Percentiles rank a stretch among this genome's conserved stretches.
Conservation (phyloP, 2,329 filamentous ascomycete genomes). For the Claviceps citrina region DNA sequence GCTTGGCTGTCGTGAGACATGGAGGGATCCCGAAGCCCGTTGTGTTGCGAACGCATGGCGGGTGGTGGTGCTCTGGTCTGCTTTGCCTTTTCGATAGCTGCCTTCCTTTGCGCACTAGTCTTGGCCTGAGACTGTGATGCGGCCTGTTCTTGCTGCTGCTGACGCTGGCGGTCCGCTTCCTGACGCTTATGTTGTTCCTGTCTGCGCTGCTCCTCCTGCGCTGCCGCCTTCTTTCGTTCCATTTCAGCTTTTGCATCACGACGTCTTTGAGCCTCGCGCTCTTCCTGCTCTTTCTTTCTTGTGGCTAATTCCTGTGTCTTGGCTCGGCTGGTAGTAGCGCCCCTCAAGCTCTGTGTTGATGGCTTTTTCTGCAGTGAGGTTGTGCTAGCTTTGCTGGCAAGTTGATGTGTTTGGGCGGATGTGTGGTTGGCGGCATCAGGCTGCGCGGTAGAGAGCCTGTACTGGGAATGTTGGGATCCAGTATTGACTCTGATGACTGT, state of each 20-base stretch:
- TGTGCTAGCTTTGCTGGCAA: slow-evolving; percentile 51
- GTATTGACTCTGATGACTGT: slow-evolving; percentile 60
- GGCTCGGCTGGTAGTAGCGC: slow-evolving; percentile 41
- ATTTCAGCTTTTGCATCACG: slow-evolving; percentile 68
- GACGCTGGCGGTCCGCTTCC: slow-evolving; percentile 46
- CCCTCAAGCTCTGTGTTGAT: slow-evolving; percentile 45
- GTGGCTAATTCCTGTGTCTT: slow-evolving; percentile 63
- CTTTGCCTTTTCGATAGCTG: slow-evolving; percentile 48
- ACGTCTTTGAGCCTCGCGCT: slow-evolving; percentile 63
- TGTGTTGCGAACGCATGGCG: slow-evolving; percentile 38
- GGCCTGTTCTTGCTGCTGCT: slow-evolving; percentile 42
- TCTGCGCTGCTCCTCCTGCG: slow-evolving; percentile 48
- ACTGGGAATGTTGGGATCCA: slow-evolving; percentile 44
- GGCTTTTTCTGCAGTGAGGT: slow-evolving; percentile 44
- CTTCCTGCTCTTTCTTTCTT: slow-evolving; percentile 73
- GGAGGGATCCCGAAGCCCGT: slow-evolving; percentile 32
- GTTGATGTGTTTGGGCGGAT: slow-evolving; percentile 25
- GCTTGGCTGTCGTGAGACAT: slow-evolving; percentile 18
- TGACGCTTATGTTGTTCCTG: slow-evolving; percentile 43
- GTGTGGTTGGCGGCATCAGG: slow-evolving; percentile 28
- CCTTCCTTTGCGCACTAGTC: slow-evolving; percentile 49
- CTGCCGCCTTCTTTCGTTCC: slow-evolving; percentile 57
- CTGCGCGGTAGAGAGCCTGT: slow-evolving; percentile 40
- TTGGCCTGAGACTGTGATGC: slow-evolving; percentile 49
- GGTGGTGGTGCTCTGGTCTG: slow-evolving; percentile 48